Evolutionary conservation across 1,284 basidiomycete species (phyloP).

Genomic region (Rhodotorula sp.): DNA sequence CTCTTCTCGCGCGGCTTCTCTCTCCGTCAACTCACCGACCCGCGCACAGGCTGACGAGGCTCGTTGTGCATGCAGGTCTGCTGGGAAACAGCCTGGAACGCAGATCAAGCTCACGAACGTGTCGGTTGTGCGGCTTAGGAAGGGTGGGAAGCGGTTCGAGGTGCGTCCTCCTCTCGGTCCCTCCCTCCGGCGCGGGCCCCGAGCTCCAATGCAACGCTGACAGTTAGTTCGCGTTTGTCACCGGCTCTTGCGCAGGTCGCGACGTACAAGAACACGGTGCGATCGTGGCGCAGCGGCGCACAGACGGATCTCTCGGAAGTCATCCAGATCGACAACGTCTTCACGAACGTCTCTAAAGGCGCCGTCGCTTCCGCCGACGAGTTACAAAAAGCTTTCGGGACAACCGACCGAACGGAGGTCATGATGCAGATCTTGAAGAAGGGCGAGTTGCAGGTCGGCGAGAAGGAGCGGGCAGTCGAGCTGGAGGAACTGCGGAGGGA

Average conservation of each 20-base stretch:
- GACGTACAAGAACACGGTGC: conserved; percentile 94
- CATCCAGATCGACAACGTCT: conserved; percentile 90
- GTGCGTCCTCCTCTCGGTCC: conserved; percentile 52
- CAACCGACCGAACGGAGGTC: conserved; percentile 67
- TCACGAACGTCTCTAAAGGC: conserved; percentile 94
- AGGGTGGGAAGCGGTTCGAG: conserved; percentile 97
- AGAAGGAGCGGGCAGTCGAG: conserved; percentile 92
- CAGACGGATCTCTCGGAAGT: conserved; percentile 95
- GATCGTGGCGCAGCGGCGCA: conserved; percentile 89
- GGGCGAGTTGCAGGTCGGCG: conserved; percentile 94
- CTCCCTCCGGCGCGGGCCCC: neutral
- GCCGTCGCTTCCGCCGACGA: conserved; percentile 86
- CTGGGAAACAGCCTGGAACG: conserved; percentile 74
- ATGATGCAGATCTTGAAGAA: conserved; percentile 93
- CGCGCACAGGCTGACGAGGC: neutral
- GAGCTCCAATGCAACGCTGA: too few relatives aligned
- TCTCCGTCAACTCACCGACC: neutral
- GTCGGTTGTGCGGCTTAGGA: conserved; percentile 90
- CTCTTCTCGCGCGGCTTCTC: neutral
- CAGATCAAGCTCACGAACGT: conserved; percentile 97
- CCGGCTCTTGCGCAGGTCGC: conserved; percentile 65
- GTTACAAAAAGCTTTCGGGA: conserved; percentile 86
- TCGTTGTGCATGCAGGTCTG: conserved; percentile 15
- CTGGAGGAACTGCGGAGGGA: conserved; percentile 79
- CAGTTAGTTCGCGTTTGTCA: neutral